These are phyloP conservation scores for Pseudocercospora fijiensis DNA, from an alignment of 2,329 filamentous ascomycete species.

Conservation along the genomic window DNA sequence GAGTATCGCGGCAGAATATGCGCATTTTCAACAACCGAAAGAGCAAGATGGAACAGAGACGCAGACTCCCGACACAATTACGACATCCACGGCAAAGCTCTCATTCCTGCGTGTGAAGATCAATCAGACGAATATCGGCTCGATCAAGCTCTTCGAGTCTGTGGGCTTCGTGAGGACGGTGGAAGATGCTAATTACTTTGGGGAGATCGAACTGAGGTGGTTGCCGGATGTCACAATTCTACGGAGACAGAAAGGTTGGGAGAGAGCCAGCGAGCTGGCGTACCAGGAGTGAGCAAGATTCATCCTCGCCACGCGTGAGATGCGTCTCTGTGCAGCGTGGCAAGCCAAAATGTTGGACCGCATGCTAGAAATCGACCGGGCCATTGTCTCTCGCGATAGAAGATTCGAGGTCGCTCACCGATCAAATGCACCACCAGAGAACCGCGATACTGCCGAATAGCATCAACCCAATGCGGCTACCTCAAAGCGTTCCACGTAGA, in stretches of 20 bases:
- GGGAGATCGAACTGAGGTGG: constrained; percentile 61
- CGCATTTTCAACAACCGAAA: background rate
- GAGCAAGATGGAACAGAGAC: background rate
- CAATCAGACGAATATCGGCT: constrained; percentile 55
- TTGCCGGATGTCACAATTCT: constrained; percentile 19
- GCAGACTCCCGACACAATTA: background rate
- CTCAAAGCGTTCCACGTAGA: too few relatives aligned
- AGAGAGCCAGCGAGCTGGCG: constrained; percentile 13
- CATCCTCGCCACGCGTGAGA: background rate
- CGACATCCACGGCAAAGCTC: constrained; percentile 28
- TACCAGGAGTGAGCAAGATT: constrained; percentile 11
- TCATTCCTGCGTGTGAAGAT: constrained; percentile 63
- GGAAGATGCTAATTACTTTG: constrained; percentile 62
- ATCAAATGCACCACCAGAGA: background rate
- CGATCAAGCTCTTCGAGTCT: constrained; percentile 61
- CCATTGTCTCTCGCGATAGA: background rate
- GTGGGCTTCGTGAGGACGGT: constrained; percentile 56
- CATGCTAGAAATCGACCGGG: background rate
- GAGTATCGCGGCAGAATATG: constrained; percentile 45
- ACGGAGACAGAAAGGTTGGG: constrained; percentile 23
- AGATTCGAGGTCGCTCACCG: background rate
- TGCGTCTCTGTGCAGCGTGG: background rate
- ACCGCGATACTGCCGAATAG: background rate
- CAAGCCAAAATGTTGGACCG: background rate
- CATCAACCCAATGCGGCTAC: too few relatives aligned